Conservation (phyloP, 306 rosid species). For the Morella rubra region DNA sequence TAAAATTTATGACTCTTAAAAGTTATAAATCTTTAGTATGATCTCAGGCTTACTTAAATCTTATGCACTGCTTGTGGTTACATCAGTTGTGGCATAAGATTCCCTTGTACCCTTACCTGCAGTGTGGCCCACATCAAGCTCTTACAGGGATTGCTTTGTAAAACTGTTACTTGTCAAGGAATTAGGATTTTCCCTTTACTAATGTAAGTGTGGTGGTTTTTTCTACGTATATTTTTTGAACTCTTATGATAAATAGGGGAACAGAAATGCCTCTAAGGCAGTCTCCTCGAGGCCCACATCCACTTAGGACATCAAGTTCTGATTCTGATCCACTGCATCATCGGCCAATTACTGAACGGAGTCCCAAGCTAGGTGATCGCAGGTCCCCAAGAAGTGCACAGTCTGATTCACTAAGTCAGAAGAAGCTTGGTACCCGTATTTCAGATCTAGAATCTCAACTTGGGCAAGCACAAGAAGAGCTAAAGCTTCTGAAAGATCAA, state of each 20-base stretch:
- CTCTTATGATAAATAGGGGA: constrained; percentile 49
- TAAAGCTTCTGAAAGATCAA: constrained; percentile 63
- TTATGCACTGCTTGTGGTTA: not conserved
- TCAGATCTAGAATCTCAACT: constrained; percentile 88
- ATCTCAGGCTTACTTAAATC: not conserved
- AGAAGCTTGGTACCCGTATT: constrained; percentile 84
- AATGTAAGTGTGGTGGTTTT: not conserved
- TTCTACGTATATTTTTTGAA: not conserved
- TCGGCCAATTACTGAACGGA: constrained; percentile 63
- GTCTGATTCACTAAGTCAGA: constrained; percentile 61
- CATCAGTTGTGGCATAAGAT: not conserved
- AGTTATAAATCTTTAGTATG: not conserved
- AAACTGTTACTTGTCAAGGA: not conserved
- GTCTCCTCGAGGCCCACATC: constrained; percentile 69
- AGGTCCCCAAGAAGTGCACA: constrained; percentile 75
- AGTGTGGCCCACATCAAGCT: not conserved
- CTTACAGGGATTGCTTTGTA: not conserved
- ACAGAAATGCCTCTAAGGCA: constrained; percentile 76
- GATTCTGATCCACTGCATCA: constrained; percentile 76
- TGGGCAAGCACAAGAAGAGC: constrained; percentile 79
- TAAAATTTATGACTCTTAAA: no score
- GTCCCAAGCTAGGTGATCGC: constrained; percentile 75
- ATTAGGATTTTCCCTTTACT: not conserved
- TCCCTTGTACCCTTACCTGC: not conserved
- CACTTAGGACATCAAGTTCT: constrained; percentile 61